phyloP scores from a whole-genome alignment of 805 yeast species.

The Hemisphaericaspora nanyangensis region DNA sequence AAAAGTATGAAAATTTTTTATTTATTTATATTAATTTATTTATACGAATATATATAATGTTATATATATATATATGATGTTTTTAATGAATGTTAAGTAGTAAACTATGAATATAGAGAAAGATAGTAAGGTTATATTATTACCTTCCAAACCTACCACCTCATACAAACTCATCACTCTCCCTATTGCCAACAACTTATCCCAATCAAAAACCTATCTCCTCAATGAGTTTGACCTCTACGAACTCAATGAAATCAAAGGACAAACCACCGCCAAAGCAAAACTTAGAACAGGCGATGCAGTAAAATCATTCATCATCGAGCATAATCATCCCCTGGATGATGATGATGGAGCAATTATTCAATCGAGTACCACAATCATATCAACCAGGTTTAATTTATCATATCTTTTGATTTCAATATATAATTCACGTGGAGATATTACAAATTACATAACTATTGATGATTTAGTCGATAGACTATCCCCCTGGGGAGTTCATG shows the following conservation, averaged over 20 bases:
- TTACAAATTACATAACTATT: conserved; percentile 29
- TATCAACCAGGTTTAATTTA: conserved; percentile 39
- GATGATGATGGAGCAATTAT: conserved; percentile 30
- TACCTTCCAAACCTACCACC: conserved; percentile 9
- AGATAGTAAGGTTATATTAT: conserved; percentile 12
- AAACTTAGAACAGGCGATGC: conserved; percentile 24
- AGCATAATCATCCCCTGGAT: conserved; percentile 5
- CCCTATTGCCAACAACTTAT: conserved; percentile 7
- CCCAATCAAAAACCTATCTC: conserved; percentile 10
- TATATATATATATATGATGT: too few relatives aligned
- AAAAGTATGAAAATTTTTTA: too few relatives aligned
- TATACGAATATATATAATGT: too few relatives aligned
- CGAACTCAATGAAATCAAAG: conserved; percentile 38
- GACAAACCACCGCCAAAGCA: conserved; percentile 22
- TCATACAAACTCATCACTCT: conserved; percentile 10
- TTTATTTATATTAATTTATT: too few relatives aligned
- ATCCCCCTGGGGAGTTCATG: conserved; percentile 23
- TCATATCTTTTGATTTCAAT: conserved; percentile 36
- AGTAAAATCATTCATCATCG: conserved; percentile 39
- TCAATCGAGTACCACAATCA: conserved; percentile 37
- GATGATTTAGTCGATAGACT: conserved; percentile 44
- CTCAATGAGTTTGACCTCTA: conserved; percentile 20
- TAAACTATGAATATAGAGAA: too few relatives aligned
- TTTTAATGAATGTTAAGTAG: too few relatives aligned
- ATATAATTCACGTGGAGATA: conserved; percentile 23